phyloP scores from a whole-genome alignment of 2,329 filamentous ascomycete species.

The Paecilomyces sp. region DNA sequence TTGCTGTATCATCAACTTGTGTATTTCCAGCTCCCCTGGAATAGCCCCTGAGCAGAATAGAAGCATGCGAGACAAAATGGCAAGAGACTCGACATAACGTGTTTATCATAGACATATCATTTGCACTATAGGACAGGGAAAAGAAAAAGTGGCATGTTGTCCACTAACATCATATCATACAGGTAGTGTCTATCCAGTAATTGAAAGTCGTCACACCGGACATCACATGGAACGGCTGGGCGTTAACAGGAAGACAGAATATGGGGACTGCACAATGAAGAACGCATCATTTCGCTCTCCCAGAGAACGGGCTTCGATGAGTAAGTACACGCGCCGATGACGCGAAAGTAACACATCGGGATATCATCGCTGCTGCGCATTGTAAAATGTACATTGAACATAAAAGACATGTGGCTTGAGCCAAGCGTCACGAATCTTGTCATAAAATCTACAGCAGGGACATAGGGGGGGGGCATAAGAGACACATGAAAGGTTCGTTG shows the following conservation, averaged over 20 bases:
- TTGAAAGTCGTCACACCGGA: neutral
- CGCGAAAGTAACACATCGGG: neutral
- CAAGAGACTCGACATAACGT: neutral
- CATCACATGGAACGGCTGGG: neutral
- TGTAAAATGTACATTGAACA: slow-evolving; percentile 1
- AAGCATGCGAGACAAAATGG: neutral
- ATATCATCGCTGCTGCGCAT: neutral
- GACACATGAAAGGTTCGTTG: neutral
- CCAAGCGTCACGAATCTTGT: neutral
- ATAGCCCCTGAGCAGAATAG: neutral
- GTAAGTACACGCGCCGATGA: neutral
- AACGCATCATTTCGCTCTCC: neutral
- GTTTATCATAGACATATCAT: neutral
- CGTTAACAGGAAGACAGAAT: neutral
- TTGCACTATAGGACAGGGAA: neutral
- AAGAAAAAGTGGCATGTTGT: neutral
- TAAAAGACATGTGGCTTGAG: neutral
- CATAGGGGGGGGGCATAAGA: neutral
- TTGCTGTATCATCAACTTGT: too few species aligned
- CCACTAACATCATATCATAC: neutral
- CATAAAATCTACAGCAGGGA: neutral
- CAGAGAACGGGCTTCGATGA: neutral
- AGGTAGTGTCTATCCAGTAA: neutral
- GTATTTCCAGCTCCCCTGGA: neutral
- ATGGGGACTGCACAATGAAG: neutral